Evolutionary conservation across 2,329 filamentous ascomycete species (phyloP).

Genomic region (Sporothrix brasiliensis): DNA sequence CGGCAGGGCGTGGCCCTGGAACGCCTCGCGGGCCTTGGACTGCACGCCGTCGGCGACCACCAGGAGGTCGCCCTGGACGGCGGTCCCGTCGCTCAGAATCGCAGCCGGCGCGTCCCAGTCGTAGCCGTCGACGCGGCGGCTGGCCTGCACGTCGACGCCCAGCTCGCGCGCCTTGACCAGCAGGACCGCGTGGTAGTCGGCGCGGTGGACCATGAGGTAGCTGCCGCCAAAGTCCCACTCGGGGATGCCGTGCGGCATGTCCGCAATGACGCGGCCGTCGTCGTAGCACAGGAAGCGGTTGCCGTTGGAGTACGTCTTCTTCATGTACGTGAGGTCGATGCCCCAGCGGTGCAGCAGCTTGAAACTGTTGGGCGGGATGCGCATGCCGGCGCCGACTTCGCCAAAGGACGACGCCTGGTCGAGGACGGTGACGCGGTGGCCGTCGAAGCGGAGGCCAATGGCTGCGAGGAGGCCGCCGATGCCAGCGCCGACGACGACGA

Average conservation of each 20-base stretch:
- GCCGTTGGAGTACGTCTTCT: conserved; percentile 27
- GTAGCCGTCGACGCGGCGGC: conserved; percentile 38
- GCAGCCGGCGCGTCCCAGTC: conserved; percentile 37
- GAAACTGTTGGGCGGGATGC: conserved; percentile 43
- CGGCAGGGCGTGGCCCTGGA: conserved; percentile 39
- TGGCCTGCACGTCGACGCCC: conserved; percentile 37
- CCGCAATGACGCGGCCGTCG: conserved; percentile 17
- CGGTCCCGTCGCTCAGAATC: conserved; percentile 36
- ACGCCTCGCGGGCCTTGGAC: conserved; percentile 38
- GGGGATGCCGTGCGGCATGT: conserved; percentile 36
- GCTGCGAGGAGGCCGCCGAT: conserved; percentile 32
- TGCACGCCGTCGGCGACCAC: conserved; percentile 40
- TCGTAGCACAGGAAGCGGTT: conserved; percentile 29
- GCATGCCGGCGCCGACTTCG: conserved; percentile 31
- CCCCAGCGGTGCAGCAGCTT: conserved; percentile 42
- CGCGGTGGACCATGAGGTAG: conserved; percentile 45
- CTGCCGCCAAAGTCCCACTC: conserved; percentile 41
- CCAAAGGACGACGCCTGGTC: conserved; percentile 32
- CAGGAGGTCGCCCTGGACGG: conserved; percentile 36
- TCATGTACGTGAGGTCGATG: conserved; percentile 10
- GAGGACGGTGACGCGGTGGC: conserved; percentile 33
- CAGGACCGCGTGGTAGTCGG: conserved; percentile 42
- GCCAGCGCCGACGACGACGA: conserved; percentile 35
- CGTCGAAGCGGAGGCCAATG: conserved; percentile 29
- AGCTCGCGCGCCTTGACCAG: conserved; percentile 37